Base-by-base conservation (phyloP, 768 basidiomycete species). In the Rhizopogon roseolus region DNA sequence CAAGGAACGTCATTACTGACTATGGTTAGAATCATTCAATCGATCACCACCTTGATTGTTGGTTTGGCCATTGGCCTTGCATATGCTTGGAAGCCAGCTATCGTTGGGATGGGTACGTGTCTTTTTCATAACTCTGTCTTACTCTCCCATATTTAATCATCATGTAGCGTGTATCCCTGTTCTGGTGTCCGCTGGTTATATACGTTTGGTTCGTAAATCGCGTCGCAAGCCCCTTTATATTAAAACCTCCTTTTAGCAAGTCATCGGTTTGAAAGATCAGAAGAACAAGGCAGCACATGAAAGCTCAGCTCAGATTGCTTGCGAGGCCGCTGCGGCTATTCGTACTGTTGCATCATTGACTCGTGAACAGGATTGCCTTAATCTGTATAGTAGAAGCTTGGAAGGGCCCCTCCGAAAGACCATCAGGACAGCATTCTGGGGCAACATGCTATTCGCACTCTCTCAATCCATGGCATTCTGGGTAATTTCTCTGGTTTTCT, bases 341-440 rank as follows among this genome's bases (percentile, higher is more conserved):
- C 81, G 90, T 36, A 97, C 95, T 1, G 93, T 98, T 34, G 93
- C 93, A 8, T 78, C 86, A 1, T 76, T 98, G 41, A 95, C 93
- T 0, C 77, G 94, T 19, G 95, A 98, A 66, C 79, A 85, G 27
- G 90, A 94, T 56, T 91, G 90, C 64, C 75, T 79, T 46, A 62
- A 73, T 16, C 63, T 81, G 6, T 92, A 91, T 69, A 83, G 82
- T 61, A 53, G 76, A 52, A 86, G 84, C 61, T 74, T 97, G 50
- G 87, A 91, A 50, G 80, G 58, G 22, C 93, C 93, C 4, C 73
- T 93, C 45, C 70, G 67, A 37, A 68, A 76, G 41, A 86, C 89
- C 4, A 88, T 85, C 66, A 76, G 64, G 49, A 80, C 78, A 19
- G 79, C 87, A 3, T 54, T 87, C 46, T 87, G 75, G 77, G 81